A percentile compares a stretch with the other conserved stretches of the same genome.
phyloP scores from a whole-genome alignment of 805 yeast genomes.

The Ogataea allantospora region DNA sequence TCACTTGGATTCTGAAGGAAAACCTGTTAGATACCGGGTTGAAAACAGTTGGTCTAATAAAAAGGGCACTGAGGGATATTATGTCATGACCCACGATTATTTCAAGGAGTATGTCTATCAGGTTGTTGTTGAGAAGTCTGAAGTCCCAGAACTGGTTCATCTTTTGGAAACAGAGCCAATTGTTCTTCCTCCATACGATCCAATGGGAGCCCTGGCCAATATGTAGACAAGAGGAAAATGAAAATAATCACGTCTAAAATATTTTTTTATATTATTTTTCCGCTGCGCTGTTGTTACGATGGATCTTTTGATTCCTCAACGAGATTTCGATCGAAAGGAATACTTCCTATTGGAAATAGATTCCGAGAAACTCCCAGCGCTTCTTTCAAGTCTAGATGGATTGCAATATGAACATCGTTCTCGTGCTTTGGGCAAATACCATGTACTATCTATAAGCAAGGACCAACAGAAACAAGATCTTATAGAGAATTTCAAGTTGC shows the following conservation, averaged over 20 bases:
- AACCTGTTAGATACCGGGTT: conserved; percentile 67
- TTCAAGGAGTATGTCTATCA: conserved; percentile 75
- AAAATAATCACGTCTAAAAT: background rate
- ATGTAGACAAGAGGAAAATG: conserved; percentile 1
- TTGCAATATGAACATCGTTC: conserved; percentile 65
- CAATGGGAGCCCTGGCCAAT: conserved; percentile 73
- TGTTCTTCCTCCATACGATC: conserved; percentile 74
- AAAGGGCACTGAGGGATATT: conserved; percentile 64
- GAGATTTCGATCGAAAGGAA: conserved; percentile 49
- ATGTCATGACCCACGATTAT: conserved; percentile 70
- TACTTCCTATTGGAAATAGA: conserved; percentile 65
- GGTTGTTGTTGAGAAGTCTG: conserved; percentile 58
- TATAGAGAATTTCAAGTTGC: conserved; percentile 26
- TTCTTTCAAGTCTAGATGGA: conserved; percentile 35
- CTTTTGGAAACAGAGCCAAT: conserved; percentile 45
- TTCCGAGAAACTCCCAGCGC: conserved; percentile 2
- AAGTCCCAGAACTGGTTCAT: conserved; percentile 41
- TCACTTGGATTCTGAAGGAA: conserved; percentile 61
- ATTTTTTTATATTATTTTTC: conserved; percentile 2
- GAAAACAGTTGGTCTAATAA: conserved; percentile 79
- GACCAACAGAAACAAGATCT: background rate
- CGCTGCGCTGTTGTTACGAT: conserved; percentile 11
- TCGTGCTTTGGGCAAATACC: conserved; percentile 58
- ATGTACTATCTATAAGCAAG: conserved; percentile 60
- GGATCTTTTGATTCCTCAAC: conserved; percentile 21